Percentiles rank a stretch among this genome's conserved stretches.
Evolutionary conservation across 2,329 filamentous ascomycete genomes (phyloP).

Genomic region (Hymenoscyphus fructigenus): DNA sequence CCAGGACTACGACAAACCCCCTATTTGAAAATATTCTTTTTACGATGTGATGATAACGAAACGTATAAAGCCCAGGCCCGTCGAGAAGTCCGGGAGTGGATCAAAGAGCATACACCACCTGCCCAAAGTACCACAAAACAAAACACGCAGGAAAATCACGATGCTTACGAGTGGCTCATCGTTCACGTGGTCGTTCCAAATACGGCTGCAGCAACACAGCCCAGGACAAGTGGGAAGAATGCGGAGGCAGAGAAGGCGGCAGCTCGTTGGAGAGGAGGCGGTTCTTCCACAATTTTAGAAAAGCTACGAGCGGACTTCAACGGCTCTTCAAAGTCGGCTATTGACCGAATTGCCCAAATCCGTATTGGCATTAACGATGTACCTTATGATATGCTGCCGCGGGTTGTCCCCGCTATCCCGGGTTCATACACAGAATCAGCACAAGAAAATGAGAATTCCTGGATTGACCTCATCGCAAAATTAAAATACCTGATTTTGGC

Average conservation of each 20-base stretch:
- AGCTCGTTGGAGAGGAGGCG: constrained; percentile 74
- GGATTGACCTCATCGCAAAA: constrained; percentile 80
- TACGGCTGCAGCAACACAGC: constrained; percentile 75
- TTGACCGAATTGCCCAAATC: constrained; percentile 83
- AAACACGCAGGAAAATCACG: constrained; percentile 83
- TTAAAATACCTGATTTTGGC: constrained; percentile 83
- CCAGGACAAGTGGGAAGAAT: constrained; percentile 57
- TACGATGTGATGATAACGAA: constrained; percentile 95
- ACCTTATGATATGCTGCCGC: constrained; percentile 62
- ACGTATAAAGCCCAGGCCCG: constrained; percentile 81
- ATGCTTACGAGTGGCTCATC: constrained; percentile 95
- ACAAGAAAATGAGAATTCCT: constrained; percentile 77
- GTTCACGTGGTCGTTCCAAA: constrained; percentile 90
- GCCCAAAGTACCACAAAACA: constrained; percentile 52
- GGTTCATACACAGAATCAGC: constrained; percentile 67
- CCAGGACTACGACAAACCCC: constrained; percentile 89
- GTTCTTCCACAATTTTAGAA: constrained; percentile 81
- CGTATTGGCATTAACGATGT: constrained; percentile 71
- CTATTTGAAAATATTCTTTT: constrained; percentile 85
- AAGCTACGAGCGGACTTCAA: constrained; percentile 92
- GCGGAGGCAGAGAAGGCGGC: constrained; percentile 63
- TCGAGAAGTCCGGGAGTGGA: constrained; percentile 83
- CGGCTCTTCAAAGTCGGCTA: constrained; percentile 64
- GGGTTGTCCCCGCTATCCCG: constrained; percentile 62
- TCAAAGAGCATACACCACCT: constrained; percentile 70